Conservation (phyloP, 164 flowering plant genomes). For the Cinnamomum micranthum region DNA sequence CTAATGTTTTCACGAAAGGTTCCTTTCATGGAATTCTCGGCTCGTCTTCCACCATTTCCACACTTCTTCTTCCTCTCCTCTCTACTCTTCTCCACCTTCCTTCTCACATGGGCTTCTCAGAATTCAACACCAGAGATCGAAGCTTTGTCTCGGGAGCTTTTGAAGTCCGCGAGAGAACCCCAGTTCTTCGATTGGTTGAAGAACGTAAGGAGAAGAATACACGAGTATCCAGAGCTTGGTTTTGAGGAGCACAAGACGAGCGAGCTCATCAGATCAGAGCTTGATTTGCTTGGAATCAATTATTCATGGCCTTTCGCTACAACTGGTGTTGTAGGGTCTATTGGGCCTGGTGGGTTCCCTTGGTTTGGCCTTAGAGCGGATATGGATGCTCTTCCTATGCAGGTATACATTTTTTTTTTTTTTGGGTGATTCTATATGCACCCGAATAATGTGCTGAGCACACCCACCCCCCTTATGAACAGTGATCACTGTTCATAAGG, state of each 20-base stretch:
- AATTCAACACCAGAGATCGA: slow-evolving; percentile 2
- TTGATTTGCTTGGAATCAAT: slow-evolving; percentile 53
- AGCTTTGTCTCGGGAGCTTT: slow-evolving; percentile 26
- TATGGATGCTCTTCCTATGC: slow-evolving; percentile 91
- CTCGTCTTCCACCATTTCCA: background rate
- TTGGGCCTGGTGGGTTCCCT: slow-evolving; percentile 62
- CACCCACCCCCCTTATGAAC: too few relatives aligned
- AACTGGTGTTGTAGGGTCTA: slow-evolving; percentile 59
- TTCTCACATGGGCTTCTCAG: slow-evolving; percentile 9
- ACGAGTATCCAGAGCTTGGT: slow-evolving; percentile 64
- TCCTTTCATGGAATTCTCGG: background rate
- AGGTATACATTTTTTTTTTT: slow-evolving; percentile 24
- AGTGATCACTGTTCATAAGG: too few relatives aligned
- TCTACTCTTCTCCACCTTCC: slow-evolving; percentile 1
- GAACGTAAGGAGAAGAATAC: slow-evolving; percentile 52
- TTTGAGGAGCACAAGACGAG: slow-evolving; percentile 66
- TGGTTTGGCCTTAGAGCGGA: slow-evolving; percentile 65
- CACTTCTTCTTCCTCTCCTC: background rate
- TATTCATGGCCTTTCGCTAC: slow-evolving; percentile 70
- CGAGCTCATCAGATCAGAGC: slow-evolving; percentile 50
- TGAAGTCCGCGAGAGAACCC: slow-evolving; percentile 44
- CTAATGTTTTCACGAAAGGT: too few relatives aligned
- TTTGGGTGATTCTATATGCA: too few relatives aligned
- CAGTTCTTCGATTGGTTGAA: slow-evolving; percentile 59
- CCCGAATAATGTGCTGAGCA: too few relatives aligned